Base-by-base conservation (phyloP, 441 rosid species). In the Eruca vesicaria region DNA sequence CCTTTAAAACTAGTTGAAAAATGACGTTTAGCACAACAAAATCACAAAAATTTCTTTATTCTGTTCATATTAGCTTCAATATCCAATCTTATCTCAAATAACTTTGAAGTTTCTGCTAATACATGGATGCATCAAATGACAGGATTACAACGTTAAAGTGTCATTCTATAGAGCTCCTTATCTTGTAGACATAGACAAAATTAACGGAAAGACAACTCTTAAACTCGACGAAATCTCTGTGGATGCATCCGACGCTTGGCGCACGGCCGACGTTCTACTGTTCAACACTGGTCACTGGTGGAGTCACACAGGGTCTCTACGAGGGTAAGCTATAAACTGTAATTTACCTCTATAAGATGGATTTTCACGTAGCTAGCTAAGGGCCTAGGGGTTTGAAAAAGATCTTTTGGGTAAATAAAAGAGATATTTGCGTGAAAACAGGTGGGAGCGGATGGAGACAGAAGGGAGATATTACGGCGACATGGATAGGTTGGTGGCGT, bases 251-350 rank as follows among this genome's bases (percentile, higher is more conserved):
- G 78, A 76, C 4, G 10, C 32, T 32, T 95, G 96, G 95, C 79
- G 77, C 56, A 61, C 77, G n/a, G 92, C 87, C 0, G 89, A 95
- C 65, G 89, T 95, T 68, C 63, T 95, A 43, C 68, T 83, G 33
- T 93, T 93, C 56, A 90, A 95, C 89, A 95, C 96, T 6, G 99
- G 98, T 20, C 98, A 95, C 52, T 95, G 97, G 96, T 93, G 98
- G 99, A 88, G 50, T 69, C 99, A 93, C 73, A 43, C 76, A 68
- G 93, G 96, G 2, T 82, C 90, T 57, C 80, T 85, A 63, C 91
- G 86, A 82, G 99, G 92, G 99, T 93, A 53, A 7, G 33, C 58
- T 67, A n/a, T n/a, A 59, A 2, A 55, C 7, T 53, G 4, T 29
- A 33, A 45, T 10, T 33, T 33, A 38, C 41, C 11, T 23, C 53